Base-by-base conservation (phyloP, 108 stramenopile genomes). In the Nitzschia inconspicua region DNA sequence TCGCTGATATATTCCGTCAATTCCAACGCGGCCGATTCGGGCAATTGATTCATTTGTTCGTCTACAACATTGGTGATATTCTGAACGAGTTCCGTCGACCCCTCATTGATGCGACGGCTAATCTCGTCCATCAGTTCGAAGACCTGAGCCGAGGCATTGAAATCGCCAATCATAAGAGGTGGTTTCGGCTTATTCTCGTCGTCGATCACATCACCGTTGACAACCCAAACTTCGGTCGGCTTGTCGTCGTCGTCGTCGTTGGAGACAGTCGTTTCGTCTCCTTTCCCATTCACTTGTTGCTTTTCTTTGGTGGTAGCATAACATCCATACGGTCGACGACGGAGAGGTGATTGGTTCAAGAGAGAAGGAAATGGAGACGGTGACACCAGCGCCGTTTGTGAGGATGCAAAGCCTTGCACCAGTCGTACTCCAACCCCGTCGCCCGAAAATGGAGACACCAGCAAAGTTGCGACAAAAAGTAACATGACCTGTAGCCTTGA, bases 31-130 rank as follows among this genome's bases (percentile, higher is more conserved):
- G 62, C 36, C 19, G 47, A 18, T 19, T 68, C 73, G 18, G 83
- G 68, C 31, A 80, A 44, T 18, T 61, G 44, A 20, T 20, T 23
- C 10, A 27, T 14, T 3, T 58, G 56, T 9, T 76, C 61, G 19
- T 84, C 79, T 52, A 80, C 50, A 37, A 59, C 63, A 9, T 47
- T 40, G 10, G 83, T 75, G 47, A 84, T 31, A 37, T 84, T 73
- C 2, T 59, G 53, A 20, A 84, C 44, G 5, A 84, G 14, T 44
- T 78, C 70, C 16, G 71, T 75, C 0, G 79, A 75, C 9, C 79
- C 79, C 24, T 77, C 68, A 25, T 44, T 56, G 22, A 84, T 65
- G 40, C 60, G 50, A 9, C 36, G 26, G 32, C 75, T 76, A 39
- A 80, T 71, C 40, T 79, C 79, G 18, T 78, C 62, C 42, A 84